Conservation (phyloP, 2,329 filamentous ascomycete genomes). For the Tolypocladium tropicale region DNA sequence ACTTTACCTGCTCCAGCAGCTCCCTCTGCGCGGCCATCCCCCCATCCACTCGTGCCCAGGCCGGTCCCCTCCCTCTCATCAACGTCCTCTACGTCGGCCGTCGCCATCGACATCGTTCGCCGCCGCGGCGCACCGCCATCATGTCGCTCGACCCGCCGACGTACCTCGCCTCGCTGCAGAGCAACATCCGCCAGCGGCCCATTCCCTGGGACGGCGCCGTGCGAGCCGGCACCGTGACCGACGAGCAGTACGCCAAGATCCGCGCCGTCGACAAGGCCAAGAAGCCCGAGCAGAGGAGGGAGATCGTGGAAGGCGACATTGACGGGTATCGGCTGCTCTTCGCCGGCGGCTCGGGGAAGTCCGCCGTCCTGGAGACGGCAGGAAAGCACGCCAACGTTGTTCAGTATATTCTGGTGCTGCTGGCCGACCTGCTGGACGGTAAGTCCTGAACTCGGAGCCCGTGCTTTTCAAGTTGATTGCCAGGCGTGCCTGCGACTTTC, state of each 20-base stretch:
- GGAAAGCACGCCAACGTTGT: constrained; percentile 82
- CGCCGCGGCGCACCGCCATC: constrained; percentile 10
- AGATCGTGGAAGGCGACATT: constrained; percentile 71
- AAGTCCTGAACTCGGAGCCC: constrained; percentile 15
- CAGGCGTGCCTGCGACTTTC: not conserved
- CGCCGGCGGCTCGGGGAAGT: constrained; percentile 60
- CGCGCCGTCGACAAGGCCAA: constrained; percentile 93
- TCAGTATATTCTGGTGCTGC: constrained; percentile 86
- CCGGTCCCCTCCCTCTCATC: not conserved
- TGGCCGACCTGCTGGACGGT: constrained; percentile 83
- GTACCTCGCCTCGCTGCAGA: constrained; percentile 77
- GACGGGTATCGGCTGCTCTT: constrained; percentile 73
- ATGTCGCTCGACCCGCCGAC: constrained; percentile 92
- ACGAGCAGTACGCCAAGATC: constrained; percentile 90
- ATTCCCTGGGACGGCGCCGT: constrained; percentile 98
- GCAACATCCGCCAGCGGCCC: constrained; percentile 90
- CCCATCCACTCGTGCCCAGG: not conserved
- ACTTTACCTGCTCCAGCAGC: not conserved
- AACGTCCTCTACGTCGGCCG: not conserved
- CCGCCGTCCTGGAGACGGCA: constrained; percentile 71
- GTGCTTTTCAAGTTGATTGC: not conserved
- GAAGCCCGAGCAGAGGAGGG: constrained; percentile 71
- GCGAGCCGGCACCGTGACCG: constrained; percentile 84
- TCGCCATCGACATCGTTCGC: not conserved
- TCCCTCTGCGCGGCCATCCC: not conserved